Conservation (phyloP, 306 rosid genomes). For the Castanospermum australe region DNA sequence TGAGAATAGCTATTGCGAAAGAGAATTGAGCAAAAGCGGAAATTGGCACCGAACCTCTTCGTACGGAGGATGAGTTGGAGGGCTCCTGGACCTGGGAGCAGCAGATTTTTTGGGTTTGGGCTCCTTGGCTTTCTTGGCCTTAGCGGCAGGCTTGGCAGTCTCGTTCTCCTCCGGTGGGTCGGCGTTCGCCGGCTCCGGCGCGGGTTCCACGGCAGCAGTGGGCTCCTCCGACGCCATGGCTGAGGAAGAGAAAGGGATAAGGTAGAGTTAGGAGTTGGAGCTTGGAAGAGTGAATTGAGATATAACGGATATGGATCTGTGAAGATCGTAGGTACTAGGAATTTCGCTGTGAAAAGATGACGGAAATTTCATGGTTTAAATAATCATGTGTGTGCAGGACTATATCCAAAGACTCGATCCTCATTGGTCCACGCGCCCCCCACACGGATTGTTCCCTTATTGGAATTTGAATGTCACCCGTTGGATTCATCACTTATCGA, state of each 20-base stretch:
- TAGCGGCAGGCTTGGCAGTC: conserved; percentile 23
- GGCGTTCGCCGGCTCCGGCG: not conserved
- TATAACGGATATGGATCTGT: not conserved
- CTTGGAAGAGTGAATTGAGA: conserved; percentile 26
- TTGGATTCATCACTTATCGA: conserved; percentile 42
- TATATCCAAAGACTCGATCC: conserved; percentile 29
- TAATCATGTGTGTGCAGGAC: conserved; percentile 39
- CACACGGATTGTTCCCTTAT: conserved; percentile 47
- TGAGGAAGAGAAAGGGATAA: not conserved
- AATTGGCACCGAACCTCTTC: conserved; percentile 56
- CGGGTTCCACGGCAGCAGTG: conserved; percentile 24
- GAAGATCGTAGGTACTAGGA: conserved; percentile 19
- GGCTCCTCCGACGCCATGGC: conserved; percentile 53
- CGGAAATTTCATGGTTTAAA: conserved; percentile 48
- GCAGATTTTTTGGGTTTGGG: conserved; percentile 53
- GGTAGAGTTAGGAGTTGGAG: not conserved
- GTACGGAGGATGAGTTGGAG: conserved; percentile 69
- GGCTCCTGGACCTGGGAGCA: conserved; percentile 45
- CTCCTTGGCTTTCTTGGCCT: conserved; percentile 49
- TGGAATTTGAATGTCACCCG: conserved; percentile 50
- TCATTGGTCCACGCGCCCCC: conserved; percentile 38
- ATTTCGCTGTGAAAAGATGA: conserved; percentile 44
- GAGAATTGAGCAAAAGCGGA: not conserved
- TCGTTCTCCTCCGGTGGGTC: conserved; percentile 33
- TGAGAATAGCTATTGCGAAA: not conserved